Evolutionary conservation across 768 basidiomycete species (phyloP), one percentile per base, ranked within the genome.

Genomic region (Mrakia gelida): DNA sequence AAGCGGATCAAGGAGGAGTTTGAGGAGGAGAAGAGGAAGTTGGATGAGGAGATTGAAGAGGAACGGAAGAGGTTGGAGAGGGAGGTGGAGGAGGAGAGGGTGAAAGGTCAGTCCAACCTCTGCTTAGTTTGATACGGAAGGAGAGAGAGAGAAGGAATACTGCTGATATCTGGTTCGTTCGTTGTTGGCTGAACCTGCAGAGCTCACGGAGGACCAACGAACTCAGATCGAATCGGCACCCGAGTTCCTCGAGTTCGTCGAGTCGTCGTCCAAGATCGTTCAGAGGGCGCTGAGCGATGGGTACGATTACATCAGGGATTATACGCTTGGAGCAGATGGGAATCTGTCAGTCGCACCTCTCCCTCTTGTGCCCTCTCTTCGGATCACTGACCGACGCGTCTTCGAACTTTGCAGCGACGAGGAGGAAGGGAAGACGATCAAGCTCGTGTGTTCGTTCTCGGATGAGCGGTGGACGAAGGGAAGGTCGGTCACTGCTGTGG

Each of bases 291-390:
- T 98, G 79, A 97, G 93, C 82, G 97, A 98, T 81, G 89, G 89
- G 38, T 99, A 99, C 84, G 97, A 99, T 84, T 98, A 98, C 81
- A 93, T 94, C 81, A 90, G 92, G 49, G 97, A 99, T 85, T 99
- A 99, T 83, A 92, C 92, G n/a, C 89, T 95, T 71, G 92, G 91
- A 34, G 87, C 93, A 10, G 94, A 95, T 82, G 88, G 91, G 10
- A 92, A 91, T 81, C 89, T 89, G 95, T 95, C 81, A 82, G 92
- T 75, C 18, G 21, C 30, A 72, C 41, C 4, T 43, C 73, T 34
- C 16, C 52, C 32, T 74, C 30, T 16, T 32, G 16, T 7, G 45
- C 45, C 2, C 11, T 45, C 15, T 45, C 45, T 38, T 38, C 38
- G 38, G 8, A 38, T n/a, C n/a, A n/a, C 34, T 43, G 9, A 21